Percentiles rank a stretch among this genome's conserved stretches.
phyloP scores from a whole-genome alignment of 2,329 filamentous ascomycete genomes.

The Scolecobasidium constrictum region DNA sequence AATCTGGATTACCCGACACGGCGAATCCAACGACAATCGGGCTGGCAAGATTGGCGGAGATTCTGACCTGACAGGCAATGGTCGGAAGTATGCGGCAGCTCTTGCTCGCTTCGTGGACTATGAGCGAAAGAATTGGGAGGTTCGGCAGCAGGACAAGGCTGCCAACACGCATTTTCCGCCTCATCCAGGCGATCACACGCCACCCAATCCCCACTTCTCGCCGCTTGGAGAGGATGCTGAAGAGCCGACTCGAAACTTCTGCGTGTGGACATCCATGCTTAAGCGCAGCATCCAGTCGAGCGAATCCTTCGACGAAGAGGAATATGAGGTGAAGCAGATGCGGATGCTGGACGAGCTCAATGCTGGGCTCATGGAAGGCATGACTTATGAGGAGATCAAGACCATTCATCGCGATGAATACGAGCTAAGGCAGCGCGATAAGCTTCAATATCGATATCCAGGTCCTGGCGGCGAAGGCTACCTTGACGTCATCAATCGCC shows the following conservation, averaged over 20 bases:
- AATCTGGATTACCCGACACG: conserved; percentile 96
- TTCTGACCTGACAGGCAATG: conserved; percentile 70
- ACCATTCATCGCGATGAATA: conserved; percentile 73
- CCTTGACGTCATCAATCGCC: conserved; percentile 88
- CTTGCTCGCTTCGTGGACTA: conserved; percentile 75
- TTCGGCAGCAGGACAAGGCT: conserved; percentile 69
- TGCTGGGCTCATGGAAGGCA: conserved; percentile 81
- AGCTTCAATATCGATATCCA: conserved; percentile 92
- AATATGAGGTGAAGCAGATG: conserved; percentile 95
- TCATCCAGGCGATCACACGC: conserved; percentile 79
- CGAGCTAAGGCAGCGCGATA: conserved; percentile 66
- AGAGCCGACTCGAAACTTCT: conserved; percentile 79
- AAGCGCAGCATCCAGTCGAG: conserved; percentile 80
- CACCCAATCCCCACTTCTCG: conserved; percentile 80
- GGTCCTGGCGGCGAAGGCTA: conserved; percentile 94
- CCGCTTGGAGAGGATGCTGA: conserved; percentile 33
- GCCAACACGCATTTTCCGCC: conserved; percentile 78
- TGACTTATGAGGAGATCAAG: conserved; percentile 88
- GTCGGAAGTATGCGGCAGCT: conserved; percentile 65
- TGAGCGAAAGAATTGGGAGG: conserved; percentile 71
- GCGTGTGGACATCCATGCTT: conserved; percentile 97
- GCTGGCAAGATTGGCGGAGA: conserved; percentile 85
- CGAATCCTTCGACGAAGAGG: conserved; percentile 86
- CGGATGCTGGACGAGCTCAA: conserved; percentile 97
- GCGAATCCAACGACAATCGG: conserved; percentile 81